Evolutionary conservation across 306 rosid species (phyloP), one percentile per base, ranked within the genome.

Genomic region (Glycine tomentella): DNA sequence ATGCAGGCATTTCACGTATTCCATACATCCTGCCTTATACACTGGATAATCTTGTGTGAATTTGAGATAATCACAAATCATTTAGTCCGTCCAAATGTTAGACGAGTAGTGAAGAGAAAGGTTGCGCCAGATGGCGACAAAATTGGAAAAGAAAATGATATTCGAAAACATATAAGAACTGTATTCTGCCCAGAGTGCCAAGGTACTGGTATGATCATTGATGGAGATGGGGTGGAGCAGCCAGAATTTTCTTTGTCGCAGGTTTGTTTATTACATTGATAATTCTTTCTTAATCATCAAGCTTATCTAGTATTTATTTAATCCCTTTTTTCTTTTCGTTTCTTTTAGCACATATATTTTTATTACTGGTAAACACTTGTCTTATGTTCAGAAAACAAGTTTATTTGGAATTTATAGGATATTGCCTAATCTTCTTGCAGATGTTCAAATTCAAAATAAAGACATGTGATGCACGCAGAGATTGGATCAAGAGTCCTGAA

Each of bases 111-210:
- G 48, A 88, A 87, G 87, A 89, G 87, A 82, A 91, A 87, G 86
- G 76, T 76, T 65, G 90, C 61, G 9, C 59, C 89, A 2, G 87
- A 87, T 76, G 66, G 77, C 44, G 65, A 81, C 33, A 83, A 80
- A 80, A 48, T 34, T 15, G 84, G 80, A 82, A 84, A 88, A 65
- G 89, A 82, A 55, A 55, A 62, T 62, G 89, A 89, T 36, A 73
- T 79, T 69, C 76, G 76, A 53, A 66, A 74, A 72, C 49, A 82
- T 46, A 73, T 89, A 34, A 55, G 66, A 76, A 79, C 88, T 53
- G 91, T 90, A 36, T 85, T 91, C 91, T 95, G 99, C 79, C 99
- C 99, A 17, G 99, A 90, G 84, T 95, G 99, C 82, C 97, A 90
- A 82, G 99, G 97, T 45, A 89, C 97, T 66, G 99, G 97, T 56